These are phyloP conservation scores for Suillus subluteus DNA, from an alignment of 768 basidiomycete genomes.

Conservation along the genomic window DNA sequence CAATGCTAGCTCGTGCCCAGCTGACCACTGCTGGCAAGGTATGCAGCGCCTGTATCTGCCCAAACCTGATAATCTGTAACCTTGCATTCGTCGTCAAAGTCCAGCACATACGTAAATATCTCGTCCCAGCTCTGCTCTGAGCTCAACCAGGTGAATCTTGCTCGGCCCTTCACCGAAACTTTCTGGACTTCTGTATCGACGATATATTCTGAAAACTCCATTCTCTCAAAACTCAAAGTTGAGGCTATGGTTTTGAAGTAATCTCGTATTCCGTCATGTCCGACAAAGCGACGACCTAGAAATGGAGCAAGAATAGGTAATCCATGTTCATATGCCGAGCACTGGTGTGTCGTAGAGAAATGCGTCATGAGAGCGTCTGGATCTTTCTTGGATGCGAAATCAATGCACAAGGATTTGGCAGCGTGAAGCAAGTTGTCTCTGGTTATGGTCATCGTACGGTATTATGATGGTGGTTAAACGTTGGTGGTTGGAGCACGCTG, in stretches of 20 bases:
- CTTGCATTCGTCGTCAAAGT: constrained; percentile 60
- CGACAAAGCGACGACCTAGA: constrained; percentile 53
- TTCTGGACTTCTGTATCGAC: constrained; percentile 53
- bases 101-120: constrained; percentile 60
- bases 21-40: constrained; percentile 58
- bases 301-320: constrained; percentile 60
- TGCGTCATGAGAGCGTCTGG: constrained; percentile 48
- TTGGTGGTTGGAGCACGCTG: neutral
- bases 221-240: constrained; percentile 51
- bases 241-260: constrained; percentile 56
- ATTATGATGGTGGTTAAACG: constrained; percentile 3
- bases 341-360: constrained; percentile 50
- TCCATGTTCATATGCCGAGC: constrained; percentile 59
- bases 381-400: constrained; percentile 50
- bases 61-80: constrained; percentile 66
- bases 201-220: constrained; percentile 57
- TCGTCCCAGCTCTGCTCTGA: constrained; percentile 63
- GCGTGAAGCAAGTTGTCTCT: constrained; percentile 45
- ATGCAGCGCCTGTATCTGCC: constrained; percentile 69
- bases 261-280: constrained; percentile 42
- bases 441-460: constrained; percentile 23
- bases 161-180: constrained; percentile 58
- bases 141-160: constrained; percentile 58
- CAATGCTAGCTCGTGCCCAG: constrained; percentile 26
- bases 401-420: constrained; percentile 53